These are phyloP conservation scores for Blastomyces percursus DNA, from an alignment of 2,329 filamentous ascomycete species.

Conservation along the genomic window DNA sequence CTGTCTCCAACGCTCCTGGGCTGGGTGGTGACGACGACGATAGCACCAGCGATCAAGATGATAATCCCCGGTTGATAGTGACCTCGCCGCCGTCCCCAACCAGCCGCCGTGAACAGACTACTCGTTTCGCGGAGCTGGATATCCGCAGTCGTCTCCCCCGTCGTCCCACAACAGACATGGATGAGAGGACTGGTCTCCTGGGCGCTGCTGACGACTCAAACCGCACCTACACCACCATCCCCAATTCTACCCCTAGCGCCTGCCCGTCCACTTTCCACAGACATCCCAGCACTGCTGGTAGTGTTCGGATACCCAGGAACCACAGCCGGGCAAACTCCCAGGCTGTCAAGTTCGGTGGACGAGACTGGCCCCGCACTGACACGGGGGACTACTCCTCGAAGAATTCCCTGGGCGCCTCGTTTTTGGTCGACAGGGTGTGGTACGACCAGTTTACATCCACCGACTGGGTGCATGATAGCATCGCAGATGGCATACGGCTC, in stretches of 20 bases:
- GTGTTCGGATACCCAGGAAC: conserved; percentile 31
- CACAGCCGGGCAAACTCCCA: conserved; percentile 43
- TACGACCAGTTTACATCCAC: conserved; percentile 98
- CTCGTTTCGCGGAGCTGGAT: conserved; percentile 13
- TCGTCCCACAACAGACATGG: conserved; percentile 6
- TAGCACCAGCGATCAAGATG: conserved; percentile 7
- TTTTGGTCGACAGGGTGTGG: conserved; percentile 82
- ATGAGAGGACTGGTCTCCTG: conserved; percentile 29
- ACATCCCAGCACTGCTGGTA: conserved; percentile 26
- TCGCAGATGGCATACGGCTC: conserved; percentile 82
- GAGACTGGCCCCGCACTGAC: conserved; percentile 51
- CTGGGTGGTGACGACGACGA: background rate
- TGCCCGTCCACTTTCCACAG: conserved; percentile 26
- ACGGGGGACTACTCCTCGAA: conserved; percentile 44
- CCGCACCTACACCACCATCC: conserved; percentile 30
- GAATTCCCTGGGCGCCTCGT: conserved; percentile 47
- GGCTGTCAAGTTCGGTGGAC: conserved; percentile 48
- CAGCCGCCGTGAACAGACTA: conserved; percentile 6
- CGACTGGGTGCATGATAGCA: conserved; percentile 97
- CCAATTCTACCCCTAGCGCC: conserved; percentile 14
- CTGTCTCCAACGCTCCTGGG: background rate
- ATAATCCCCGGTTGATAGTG: conserved; percentile 10
- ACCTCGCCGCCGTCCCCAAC: conserved; percentile 14
- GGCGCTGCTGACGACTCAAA: conserved; percentile 15
- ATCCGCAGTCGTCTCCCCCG: conserved; percentile 11